Conservation (phyloP, 768 basidiomycete genomes). For the Mycena kentingensis region DNA sequence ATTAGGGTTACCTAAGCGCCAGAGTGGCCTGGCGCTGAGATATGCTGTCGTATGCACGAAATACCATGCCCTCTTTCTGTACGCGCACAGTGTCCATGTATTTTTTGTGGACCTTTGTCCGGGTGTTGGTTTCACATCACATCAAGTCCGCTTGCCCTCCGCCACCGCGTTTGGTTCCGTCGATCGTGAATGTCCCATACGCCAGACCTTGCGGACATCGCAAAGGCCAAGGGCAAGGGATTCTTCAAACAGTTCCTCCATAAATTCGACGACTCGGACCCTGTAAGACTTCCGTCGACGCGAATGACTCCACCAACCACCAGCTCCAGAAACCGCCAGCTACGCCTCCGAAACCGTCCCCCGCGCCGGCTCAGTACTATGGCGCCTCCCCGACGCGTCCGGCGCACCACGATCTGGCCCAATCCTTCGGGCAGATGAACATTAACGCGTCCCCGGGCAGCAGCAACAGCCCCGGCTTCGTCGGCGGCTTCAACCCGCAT, state of each 20-base stretch:
- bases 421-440: constrained; percentile 14
- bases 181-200: constrained; percentile 3
- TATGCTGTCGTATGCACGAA: constrained; percentile 5
- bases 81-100: not conserved
- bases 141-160: no score
- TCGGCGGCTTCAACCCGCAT: constrained; percentile 23
- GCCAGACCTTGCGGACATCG: constrained; percentile 7
- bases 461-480: constrained; percentile 7
- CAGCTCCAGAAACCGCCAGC: constrained; percentile 13
- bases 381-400: constrained; percentile 12
- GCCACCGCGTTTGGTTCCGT: not conserved
- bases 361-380: constrained; percentile 4
- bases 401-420: constrained; percentile 7
- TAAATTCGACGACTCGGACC: constrained; percentile 20
- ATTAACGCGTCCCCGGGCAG: constrained; percentile 6
- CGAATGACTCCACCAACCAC: constrained; percentile 7
- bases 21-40: constrained; percentile 13
- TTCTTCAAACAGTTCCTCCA: constrained; percentile 14
- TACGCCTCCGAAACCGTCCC: constrained; percentile 17
- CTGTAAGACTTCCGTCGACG: constrained; percentile 13
- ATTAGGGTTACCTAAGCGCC: no score
- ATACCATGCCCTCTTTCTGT: not conserved
- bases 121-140: no score
- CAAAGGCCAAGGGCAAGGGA: constrained; percentile 22
- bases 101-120: not conserved